Percentiles rank a stretch among this genome's conserved stretches.
These are phyloP conservation scores for Panaeolus papilionaceus DNA, from an alignment of 768 basidiomycete species.

Conservation along the genomic window DNA sequence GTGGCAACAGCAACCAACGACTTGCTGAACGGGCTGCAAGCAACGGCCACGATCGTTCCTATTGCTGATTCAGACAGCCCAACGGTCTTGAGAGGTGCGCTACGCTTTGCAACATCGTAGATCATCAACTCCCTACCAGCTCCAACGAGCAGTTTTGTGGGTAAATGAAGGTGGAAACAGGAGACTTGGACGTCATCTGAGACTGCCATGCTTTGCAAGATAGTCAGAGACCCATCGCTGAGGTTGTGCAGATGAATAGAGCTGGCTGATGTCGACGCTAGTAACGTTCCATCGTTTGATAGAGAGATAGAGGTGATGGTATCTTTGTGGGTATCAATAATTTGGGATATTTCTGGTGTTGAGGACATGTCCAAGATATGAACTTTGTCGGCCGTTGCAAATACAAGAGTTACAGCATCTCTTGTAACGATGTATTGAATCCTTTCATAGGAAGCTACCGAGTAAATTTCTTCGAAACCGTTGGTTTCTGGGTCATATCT, in stretches of 20 bases:
- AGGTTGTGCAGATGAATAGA: conserved; percentile 69
- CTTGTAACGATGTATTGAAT: too few relatives aligned
- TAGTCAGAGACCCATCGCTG: conserved; percentile 54
- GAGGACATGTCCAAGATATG: conserved; percentile 1
- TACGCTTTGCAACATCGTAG: conserved; percentile 67
- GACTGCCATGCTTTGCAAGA: conserved; percentile 58
- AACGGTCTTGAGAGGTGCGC: conserved; percentile 59
- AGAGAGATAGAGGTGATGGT: conserved; percentile 58
- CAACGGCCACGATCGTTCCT: conserved; percentile 60
- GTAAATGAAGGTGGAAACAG: conserved; percentile 66
- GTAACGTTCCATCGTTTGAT: conserved; percentile 60
- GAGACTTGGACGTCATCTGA: conserved; percentile 50
- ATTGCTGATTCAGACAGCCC: conserved; percentile 47
- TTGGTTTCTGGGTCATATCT: conserved; percentile 10
- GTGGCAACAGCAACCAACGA: conserved; percentile 67
- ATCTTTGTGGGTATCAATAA: neutral
- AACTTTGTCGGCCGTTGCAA: conserved; percentile 9
- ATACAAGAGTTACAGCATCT: neutral
- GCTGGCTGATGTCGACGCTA: conserved; percentile 60
- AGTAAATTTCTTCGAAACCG: too few relatives aligned
- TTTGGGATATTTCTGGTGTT: conserved; percentile 1
- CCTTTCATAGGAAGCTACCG: too few relatives aligned
- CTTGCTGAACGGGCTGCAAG: conserved; percentile 80
- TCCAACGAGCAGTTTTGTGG: conserved; percentile 64
- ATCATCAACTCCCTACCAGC: conserved; percentile 58